Base-by-base conservation (phyloP, 2,329 filamentous ascomycete species). In the Scleromitrula shiraiana region DNA sequence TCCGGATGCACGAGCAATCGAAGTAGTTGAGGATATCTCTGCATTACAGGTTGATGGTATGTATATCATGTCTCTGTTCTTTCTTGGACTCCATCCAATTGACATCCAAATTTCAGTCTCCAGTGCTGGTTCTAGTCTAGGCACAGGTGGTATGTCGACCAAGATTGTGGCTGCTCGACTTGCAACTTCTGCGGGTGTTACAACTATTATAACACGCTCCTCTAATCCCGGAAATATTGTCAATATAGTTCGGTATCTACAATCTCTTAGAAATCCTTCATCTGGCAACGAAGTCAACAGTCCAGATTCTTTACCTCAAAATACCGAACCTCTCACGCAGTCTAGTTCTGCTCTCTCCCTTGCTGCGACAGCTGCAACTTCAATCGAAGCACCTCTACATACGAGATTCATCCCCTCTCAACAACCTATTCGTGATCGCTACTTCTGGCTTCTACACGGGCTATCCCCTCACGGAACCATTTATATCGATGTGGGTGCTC, bases 381-480 rank as follows among this genome's bases (percentile, higher is more conserved):
- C 46, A 9, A 27, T 50, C 7, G 29, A 68, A 43, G 75, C 78
- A 2, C 84, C 90, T 1, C 71, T 95, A 4, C 93, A 98, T 67
- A 98, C 93, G 3, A 83, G 93, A 49, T 98, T 98, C 73, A 74
- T 95, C 10, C 88, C 90, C 0, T 88, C 88, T 8, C 72, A 77
- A 0, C 81, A 86, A 22, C 90, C 91, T 1, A 93, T 97, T 51
- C 82, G 88, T 49, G 93, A 96, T 65, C 84, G 91, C 53, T 89
- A 93, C 64, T 97, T 98, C 74, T 98, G 93, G 93, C 82, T 98
- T 41, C 76, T 97, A 0, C 88, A 98, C 67, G 93, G 91, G 8
- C 80, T 96, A 9, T 82, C 83, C 20, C 88, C 93, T 0, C 90
- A 95, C 61, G 93, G 93, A 12, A 95, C 85, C 2, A 65, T 98